Base-by-base conservation (phyloP, 2,329 filamentous ascomycete species). In the Pyricularia pennisetigena region DNA sequence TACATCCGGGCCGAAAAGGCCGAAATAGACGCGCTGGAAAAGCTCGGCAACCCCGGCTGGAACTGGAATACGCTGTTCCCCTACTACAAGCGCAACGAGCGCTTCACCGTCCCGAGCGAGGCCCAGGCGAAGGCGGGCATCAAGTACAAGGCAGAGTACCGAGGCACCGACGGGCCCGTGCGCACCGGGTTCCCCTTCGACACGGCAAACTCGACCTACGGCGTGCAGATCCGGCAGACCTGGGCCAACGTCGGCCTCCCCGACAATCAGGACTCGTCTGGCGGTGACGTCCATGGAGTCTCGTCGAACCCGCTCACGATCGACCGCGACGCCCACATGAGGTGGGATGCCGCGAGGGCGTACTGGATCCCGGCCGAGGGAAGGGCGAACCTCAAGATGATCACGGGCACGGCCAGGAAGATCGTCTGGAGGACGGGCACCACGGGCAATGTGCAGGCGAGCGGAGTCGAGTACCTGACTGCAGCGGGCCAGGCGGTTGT, bases 281-380 rank as follows among this genome's bases (percentile, higher is more conserved):
- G 75, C 20, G 81, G 81, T 4, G 69, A 73, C 1, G 78, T 79
- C 61, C 72, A 72, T 3, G 81, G 81, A 0, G 79, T 79, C 68
- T 72, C 71, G 29, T 69, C 78, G 9, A 78, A 74, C 71, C 81
- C 81, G 0, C 73, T 76, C 69, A 82, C 80, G 0, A 67, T 82
- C 2, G 78, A 83, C 65, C 73, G 75, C 4, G 73, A 74, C 10
- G 69, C 69, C 0, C 76, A 81, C 61, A 64, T 77, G n/a, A 76
- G 81, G 3, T 76, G 75, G 69, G 80, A 82, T 67, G 75, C 81
- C 2, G 80, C 78, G 6, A 75, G 77, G 20, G 79, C 81, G 1
- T 83, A 79, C 70, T 78, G 78, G 68, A 79, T 78, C 69, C 78
- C 77, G 0, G 70, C 81, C 4, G 74, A 76, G 26, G 71, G 73